phyloP scores from a whole-genome alignment of 345 rosid genomes.

The Crucihimalaya himalaica region DNA sequence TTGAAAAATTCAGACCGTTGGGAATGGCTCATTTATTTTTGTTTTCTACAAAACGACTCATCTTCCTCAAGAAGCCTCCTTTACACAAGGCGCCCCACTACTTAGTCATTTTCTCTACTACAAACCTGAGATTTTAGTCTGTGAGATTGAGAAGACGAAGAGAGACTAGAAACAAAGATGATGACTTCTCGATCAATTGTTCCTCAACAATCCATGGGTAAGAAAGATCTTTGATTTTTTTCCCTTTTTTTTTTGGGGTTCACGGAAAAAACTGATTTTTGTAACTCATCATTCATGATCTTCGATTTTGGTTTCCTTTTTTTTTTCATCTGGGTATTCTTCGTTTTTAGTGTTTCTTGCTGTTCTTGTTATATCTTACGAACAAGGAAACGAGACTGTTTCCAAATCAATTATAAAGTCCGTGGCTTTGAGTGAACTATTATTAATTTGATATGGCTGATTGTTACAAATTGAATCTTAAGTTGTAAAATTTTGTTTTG shows the following conservation, averaged over 20 bases:
- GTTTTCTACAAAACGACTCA: background rate
- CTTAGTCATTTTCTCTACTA: background rate
- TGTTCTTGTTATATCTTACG: background rate
- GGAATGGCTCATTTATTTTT: background rate
- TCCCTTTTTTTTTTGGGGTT: background rate
- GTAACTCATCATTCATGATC: background rate
- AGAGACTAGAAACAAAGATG: background rate
- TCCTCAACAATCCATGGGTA: conserved; percentile 30
- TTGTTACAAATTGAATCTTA: background rate
- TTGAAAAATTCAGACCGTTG: conserved; percentile 35
- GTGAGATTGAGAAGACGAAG: background rate
- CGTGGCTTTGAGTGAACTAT: background rate
- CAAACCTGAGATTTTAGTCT: background rate
- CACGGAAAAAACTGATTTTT: background rate
- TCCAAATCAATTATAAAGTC: background rate
- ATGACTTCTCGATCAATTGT: conserved; percentile 23
- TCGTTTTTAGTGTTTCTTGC: background rate
- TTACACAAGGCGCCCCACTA: background rate
- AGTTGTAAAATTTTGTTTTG: background rate
- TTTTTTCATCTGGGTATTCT: background rate
- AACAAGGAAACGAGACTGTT: background rate
- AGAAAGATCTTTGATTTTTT: background rate
- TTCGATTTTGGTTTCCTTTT: background rate
- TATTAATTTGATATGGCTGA: background rate
- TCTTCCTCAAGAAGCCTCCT: conserved; percentile 38